A percentile compares a stretch with the other conserved stretches of the same genome.
Evolutionary conservation across 495 filamentous ascomycete species (phyloP).

Genomic region (Penicillium malachiteum): DNA sequence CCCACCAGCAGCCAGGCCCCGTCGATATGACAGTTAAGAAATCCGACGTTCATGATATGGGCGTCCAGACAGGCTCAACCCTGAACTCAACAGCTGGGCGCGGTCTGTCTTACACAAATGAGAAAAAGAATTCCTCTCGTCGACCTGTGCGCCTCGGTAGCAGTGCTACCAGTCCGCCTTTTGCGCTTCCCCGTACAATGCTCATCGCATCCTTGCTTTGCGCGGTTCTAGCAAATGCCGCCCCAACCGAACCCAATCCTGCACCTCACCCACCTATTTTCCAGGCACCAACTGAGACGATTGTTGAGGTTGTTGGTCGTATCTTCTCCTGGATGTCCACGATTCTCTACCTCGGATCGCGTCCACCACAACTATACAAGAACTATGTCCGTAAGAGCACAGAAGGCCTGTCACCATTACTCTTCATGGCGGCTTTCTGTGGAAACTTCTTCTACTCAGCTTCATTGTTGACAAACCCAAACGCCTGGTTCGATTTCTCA

Average conservation of each 20-base stretch:
- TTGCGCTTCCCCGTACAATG: conserved; percentile 42
- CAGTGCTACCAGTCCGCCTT: conserved; percentile 29
- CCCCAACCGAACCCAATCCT: conserved; percentile 29
- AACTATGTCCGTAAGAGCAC: conserved; percentile 68
- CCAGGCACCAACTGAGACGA: conserved; percentile 21
- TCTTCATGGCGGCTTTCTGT: conserved; percentile 70
- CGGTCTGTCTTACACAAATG: conserved; percentile 38
- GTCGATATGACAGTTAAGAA: conserved; percentile 21
- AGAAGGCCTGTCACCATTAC: conserved; percentile 63
- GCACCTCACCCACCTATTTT: conserved; percentile 21
- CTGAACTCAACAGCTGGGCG: conserved; percentile 19
- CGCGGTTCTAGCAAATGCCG: conserved; percentile 45
- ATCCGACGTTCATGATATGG: conserved; percentile 32
- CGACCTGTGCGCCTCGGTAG: conserved; percentile 27
- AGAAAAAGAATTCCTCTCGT: conserved; percentile 36
- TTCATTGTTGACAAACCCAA: conserved; percentile 66
- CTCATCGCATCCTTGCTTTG: conserved; percentile 48
- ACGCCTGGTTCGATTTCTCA: conserved; percentile 60
- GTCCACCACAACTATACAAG: conserved; percentile 69
- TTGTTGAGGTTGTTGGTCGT: conserved; percentile 51
- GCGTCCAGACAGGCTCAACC: conserved; percentile 25
- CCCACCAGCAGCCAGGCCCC: conserved; percentile 13
- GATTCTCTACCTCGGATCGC: conserved; percentile 65
- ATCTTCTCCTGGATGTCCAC: conserved; percentile 67
- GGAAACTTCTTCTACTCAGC: conserved; percentile 72